A percentile compares a stretch with the other conserved stretches of the same genome.
phyloP scores from a whole-genome alignment of 495 filamentous ascomycete genomes.

The Annulohypoxylon nitens region DNA sequence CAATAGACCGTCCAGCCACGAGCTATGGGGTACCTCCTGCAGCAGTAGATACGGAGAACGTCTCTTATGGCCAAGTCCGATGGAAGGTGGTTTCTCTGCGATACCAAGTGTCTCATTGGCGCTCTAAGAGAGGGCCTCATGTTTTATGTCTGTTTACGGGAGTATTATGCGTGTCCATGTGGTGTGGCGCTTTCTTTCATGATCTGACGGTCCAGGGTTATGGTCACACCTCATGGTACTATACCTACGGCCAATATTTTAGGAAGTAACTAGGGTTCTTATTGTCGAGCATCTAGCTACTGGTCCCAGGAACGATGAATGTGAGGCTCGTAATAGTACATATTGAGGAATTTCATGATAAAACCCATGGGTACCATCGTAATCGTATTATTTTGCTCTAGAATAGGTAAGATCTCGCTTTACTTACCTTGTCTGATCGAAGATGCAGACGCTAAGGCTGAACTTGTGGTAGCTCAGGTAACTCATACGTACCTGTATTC shows the following conservation, averaged over 20 bases:
- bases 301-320: conserved; percentile 20
- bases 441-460: conserved; percentile 9
- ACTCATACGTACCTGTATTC: neutral
- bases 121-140: conserved; percentile 21
- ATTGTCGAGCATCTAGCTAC: conserved; percentile 12
- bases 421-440: conserved; percentile 12
- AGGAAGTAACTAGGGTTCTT: conserved; percentile 2
- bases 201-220: conserved; percentile 42
- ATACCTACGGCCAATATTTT: conserved; percentile 27
- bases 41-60: conserved; percentile 13
- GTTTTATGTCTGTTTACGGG: conserved; percentile 45
- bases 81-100: conserved; percentile 13
- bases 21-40: conserved; percentile 19
- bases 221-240: conserved; percentile 27
- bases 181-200: conserved; percentile 36
- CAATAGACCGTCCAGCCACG: conserved; percentile 16
- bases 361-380: conserved; percentile 14
- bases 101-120: conserved; percentile 24
- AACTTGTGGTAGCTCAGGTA: conserved; percentile 8
- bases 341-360: conserved; percentile 40
- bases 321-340: conserved; percentile 33
- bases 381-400: conserved; percentile 25
- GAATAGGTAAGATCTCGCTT: conserved; percentile 18
- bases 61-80: conserved; percentile 21
- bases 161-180: conserved; percentile 38